Conservation (phyloP, 768 basidiomycete species). For the Suillus brevipes region DNA sequence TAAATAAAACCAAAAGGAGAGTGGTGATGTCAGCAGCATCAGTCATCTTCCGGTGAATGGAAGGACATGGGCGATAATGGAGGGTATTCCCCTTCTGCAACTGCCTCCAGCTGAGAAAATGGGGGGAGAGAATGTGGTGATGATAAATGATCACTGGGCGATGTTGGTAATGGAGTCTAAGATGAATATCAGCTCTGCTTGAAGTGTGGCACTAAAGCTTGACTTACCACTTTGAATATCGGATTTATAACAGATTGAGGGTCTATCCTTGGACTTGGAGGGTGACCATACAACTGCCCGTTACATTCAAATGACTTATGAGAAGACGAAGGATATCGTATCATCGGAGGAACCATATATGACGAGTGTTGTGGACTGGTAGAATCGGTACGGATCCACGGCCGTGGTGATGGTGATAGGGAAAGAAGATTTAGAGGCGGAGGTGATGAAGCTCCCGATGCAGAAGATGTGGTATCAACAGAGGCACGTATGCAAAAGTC, state of each 20-base stretch:
- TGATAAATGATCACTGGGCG: constrained; percentile 39
- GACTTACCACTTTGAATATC: constrained; percentile 88
- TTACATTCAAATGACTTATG: constrained; percentile 51
- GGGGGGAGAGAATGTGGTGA: constrained; percentile 63
- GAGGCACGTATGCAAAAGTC: constrained; percentile 76
- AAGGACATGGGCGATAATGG: constrained; percentile 80
- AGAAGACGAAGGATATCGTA: constrained; percentile 40
- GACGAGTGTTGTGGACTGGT: constrained; percentile 32
- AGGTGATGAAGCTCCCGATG: constrained; percentile 69
- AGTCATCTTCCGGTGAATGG: constrained; percentile 49
- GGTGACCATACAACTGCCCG: constrained; percentile 52
- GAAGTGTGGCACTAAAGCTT: not conserved
- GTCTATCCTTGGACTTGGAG: constrained; percentile 59
- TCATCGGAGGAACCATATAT: constrained; percentile 38
- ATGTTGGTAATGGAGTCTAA: constrained; percentile 55
- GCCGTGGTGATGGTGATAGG: constrained; percentile 63
- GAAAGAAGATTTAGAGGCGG: constrained; percentile 76
- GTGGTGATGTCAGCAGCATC: constrained; percentile 14
- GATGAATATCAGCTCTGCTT: constrained; percentile 12
- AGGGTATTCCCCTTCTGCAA: constrained; percentile 74
- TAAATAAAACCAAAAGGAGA: constrained; percentile 27
- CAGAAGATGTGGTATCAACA: constrained; percentile 54
- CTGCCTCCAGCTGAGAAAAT: constrained; percentile 79
- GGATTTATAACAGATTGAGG: constrained; percentile 78
- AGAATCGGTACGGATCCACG: constrained; percentile 52